A percentile compares a stretch with the other conserved stretches of the same genome.
Conservation (phyloP, 1,139 yeast genomes). For the Yamadazyma atlantica region DNA sequence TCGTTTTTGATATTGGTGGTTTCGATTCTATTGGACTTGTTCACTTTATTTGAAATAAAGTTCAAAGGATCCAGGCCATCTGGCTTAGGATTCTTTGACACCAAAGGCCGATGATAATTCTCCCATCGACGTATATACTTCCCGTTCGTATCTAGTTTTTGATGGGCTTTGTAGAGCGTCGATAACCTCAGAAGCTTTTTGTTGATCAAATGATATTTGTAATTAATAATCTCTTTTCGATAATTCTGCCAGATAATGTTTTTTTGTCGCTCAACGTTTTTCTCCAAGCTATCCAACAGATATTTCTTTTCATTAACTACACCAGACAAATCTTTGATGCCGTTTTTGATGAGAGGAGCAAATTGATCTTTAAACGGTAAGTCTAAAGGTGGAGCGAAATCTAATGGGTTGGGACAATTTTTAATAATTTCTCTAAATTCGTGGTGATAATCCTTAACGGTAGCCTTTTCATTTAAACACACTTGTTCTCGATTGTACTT, state of each 20-base stretch:
- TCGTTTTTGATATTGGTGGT: constrained; percentile 27
- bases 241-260: constrained; percentile 37
- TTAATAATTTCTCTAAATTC: constrained; percentile 1
- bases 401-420: constrained; percentile 17
- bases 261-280: constrained; percentile 26
- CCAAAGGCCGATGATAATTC: constrained; percentile 33
- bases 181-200: constrained; percentile 25
- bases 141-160: constrained; percentile 19
- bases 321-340: constrained; percentile 24
- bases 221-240: constrained; percentile 20
- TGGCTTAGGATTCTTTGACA: constrained; percentile 15
- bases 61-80: constrained; percentile 8
- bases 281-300: constrained; percentile 25
- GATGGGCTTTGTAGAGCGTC: constrained; percentile 26
- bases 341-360: constrained; percentile 24
- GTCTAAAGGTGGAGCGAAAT: background rate
- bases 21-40: constrained; percentile 34
- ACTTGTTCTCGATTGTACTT: constrained; percentile 35
- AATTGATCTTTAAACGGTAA: constrained; percentile 26
- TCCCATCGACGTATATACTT: constrained; percentile 14
- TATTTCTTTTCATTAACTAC: constrained; percentile 31
- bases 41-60: constrained; percentile 6
- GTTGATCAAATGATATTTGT: constrained; percentile 24
- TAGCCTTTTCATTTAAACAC: constrained; percentile 10
- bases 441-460: constrained; percentile 22